Evolutionary conservation across 164 flowering plant genomes (phyloP).

Genomic region (Nymphaea thermarum): DNA sequence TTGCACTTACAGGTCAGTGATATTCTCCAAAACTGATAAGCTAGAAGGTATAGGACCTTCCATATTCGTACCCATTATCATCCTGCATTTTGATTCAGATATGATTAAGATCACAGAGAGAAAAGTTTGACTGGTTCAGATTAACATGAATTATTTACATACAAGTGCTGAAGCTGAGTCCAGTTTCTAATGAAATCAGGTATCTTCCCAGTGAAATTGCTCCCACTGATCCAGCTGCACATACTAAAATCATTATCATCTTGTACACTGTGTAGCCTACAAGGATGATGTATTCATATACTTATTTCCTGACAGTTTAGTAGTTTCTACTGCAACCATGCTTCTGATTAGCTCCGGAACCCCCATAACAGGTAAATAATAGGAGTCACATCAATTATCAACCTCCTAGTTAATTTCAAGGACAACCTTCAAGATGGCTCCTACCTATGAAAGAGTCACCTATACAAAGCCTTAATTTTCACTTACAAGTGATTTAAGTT

Average conservation of each 20-base stretch:
- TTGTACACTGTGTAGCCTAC: background rate
- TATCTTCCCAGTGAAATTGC: conserved; percentile 42
- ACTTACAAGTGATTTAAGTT: conserved; percentile 59
- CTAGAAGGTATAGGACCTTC: conserved; percentile 7
- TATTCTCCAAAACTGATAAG: background rate
- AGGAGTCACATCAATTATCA: no score
- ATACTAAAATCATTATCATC: background rate
- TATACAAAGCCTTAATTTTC: no score
- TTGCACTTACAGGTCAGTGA: conserved; percentile 4
- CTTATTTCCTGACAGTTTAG: no score
- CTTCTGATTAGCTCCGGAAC: no score
- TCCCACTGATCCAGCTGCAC: conserved; percentile 74
- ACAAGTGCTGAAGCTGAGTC: conserved; percentile 40
- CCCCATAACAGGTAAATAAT: no score
- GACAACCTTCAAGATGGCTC: no score
- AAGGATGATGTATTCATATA: background rate
- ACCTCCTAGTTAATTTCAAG: no score
- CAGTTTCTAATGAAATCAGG: conserved; percentile 74
- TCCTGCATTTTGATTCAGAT: conserved; percentile 1
- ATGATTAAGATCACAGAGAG: no score
- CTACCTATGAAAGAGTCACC: background rate
- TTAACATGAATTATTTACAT: conserved; percentile 11
- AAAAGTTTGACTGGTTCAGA: background rate
- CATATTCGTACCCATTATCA: conserved; percentile 2
- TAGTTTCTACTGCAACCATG: no score